phyloP scores from a whole-genome alignment of 2,329 filamentous ascomycete genomes.

The Penicillium nordicum region DNA sequence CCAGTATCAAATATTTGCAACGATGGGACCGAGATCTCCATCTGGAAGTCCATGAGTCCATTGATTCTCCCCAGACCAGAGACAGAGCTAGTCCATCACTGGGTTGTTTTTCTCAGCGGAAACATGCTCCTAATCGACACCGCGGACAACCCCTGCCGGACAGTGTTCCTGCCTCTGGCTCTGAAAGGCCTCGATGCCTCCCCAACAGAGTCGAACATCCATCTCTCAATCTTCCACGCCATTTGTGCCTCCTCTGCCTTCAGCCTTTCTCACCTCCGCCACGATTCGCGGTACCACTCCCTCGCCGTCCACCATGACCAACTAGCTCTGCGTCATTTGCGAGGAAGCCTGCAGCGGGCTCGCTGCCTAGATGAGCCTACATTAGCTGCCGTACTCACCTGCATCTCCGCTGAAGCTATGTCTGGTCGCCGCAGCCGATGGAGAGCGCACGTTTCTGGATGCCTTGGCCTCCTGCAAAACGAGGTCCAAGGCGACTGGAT shows the following conservation, averaged over 20 bases:
- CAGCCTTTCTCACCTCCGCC: conserved; percentile 26
- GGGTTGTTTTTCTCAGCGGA: conserved; percentile 30
- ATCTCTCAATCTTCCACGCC: conserved; percentile 31
- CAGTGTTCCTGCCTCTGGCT: conserved; percentile 26
- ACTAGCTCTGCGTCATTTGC: conserved; percentile 27
- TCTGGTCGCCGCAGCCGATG: conserved; percentile 26
- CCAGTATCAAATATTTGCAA: neutral
- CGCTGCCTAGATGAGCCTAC: conserved; percentile 18
- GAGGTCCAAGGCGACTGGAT: conserved; percentile 22
- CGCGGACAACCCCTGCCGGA: conserved; percentile 29
- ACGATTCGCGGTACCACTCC: conserved; percentile 24
- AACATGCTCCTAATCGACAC: conserved; percentile 30
- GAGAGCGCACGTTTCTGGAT: conserved; percentile 24
- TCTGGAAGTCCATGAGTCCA: conserved; percentile 6
- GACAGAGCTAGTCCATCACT: conserved; percentile 29
- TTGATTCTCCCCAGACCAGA: conserved; percentile 13
- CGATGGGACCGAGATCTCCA: neutral
- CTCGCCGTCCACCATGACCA: conserved; percentile 30
- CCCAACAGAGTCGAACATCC: conserved; percentile 20
- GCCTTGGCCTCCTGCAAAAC: conserved; percentile 21
- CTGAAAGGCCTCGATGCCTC: conserved; percentile 16
- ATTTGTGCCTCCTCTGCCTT: conserved; percentile 26
- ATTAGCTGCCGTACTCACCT: conserved; percentile 18
- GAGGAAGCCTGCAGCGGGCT: conserved; percentile 18
- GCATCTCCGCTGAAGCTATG: conserved; percentile 25